Evolutionary conservation across 768 basidiomycete species (phyloP).

Genomic region (Rhodotorula diobovata): DNA sequence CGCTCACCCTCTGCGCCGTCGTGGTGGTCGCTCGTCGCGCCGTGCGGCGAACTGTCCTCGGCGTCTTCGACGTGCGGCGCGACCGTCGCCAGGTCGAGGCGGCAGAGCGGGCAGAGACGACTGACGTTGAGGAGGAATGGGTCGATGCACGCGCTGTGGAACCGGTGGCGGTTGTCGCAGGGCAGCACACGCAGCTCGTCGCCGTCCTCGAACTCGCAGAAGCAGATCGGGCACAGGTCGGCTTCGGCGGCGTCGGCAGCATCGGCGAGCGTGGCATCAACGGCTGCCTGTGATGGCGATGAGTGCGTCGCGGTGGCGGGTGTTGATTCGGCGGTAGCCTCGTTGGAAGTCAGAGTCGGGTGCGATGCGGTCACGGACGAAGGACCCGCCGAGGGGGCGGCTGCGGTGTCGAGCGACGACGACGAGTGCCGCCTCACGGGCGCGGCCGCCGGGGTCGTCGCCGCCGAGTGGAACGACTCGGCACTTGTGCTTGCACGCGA

Average conservation of each 20-base stretch:
- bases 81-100: constrained; percentile 47
- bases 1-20: constrained; percentile 2
- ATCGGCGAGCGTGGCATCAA: neutral
- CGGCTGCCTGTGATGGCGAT: neutral
- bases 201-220: constrained; percentile 87
- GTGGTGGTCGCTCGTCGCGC: neutral
- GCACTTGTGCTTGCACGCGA: neutral
- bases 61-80: neutral
- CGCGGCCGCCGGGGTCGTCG: neutral
- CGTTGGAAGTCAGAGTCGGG: too few species aligned
- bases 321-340: too few species aligned
- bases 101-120: constrained; percentile 83
- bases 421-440: neutral
- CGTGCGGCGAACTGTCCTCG: neutral
- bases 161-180: constrained; percentile 83
- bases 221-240: constrained; percentile 78
- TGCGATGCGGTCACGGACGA: neutral
- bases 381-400: neutral
- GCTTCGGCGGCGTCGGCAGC: neutral
- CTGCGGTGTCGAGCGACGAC: neutral
- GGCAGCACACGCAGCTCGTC: constrained; percentile 86
- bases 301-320: too few species aligned
- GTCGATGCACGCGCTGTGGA: constrained; percentile 86
- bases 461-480: constrained; percentile 14
- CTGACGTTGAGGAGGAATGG: constrained; percentile 88